Percentiles rank a stretch among this genome's conserved stretches.
These are phyloP conservation scores for Porcisia deanei DNA, from an alignment of 208 protist species.

Conservation along the genomic window DNA sequence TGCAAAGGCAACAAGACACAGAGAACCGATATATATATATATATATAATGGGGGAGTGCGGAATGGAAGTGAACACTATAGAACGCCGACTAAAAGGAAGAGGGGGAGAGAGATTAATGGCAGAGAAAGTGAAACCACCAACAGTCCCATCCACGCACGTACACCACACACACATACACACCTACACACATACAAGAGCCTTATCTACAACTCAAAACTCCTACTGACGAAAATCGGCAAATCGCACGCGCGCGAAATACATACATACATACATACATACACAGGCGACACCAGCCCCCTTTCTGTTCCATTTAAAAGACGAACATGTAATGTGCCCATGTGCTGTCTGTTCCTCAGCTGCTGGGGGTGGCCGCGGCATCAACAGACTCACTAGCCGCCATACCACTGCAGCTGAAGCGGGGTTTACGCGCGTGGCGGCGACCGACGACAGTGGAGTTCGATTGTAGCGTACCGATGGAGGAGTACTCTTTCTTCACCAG, in stretches of 20 bases:
- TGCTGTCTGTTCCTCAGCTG: background rate
- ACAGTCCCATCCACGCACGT: too few relatives aligned
- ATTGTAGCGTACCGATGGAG: slow-evolving; percentile 50
- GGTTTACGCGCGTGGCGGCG: slow-evolving; percentile 58
- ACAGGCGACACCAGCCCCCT: background rate
- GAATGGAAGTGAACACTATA: too few relatives aligned
- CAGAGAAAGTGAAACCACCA: too few relatives aligned
- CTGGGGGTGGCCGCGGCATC: slow-evolving; percentile 8
- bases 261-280: slow-evolving; percentile 3
- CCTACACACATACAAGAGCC: background rate
- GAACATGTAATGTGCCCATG: too few relatives aligned
- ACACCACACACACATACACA: background rate
- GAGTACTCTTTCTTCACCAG: slow-evolving; percentile 56
- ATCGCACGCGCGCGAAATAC: background rate
- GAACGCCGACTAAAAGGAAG: too few relatives aligned
- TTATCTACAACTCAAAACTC: background rate
- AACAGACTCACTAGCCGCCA: background rate
- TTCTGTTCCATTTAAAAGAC: too few relatives aligned
- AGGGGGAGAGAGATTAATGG: too few relatives aligned
- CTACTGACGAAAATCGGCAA: background rate
- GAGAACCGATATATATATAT: too few relatives aligned
- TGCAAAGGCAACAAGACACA: too few relatives aligned
- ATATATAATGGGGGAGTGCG: too few relatives aligned
- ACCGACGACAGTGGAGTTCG: slow-evolving; percentile 73
- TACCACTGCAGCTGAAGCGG: slow-evolving; percentile 45